These are phyloP conservation scores for Euphorbia celastroides DNA, from an alignment of 441 rosid species.

Conservation along the genomic window DNA sequence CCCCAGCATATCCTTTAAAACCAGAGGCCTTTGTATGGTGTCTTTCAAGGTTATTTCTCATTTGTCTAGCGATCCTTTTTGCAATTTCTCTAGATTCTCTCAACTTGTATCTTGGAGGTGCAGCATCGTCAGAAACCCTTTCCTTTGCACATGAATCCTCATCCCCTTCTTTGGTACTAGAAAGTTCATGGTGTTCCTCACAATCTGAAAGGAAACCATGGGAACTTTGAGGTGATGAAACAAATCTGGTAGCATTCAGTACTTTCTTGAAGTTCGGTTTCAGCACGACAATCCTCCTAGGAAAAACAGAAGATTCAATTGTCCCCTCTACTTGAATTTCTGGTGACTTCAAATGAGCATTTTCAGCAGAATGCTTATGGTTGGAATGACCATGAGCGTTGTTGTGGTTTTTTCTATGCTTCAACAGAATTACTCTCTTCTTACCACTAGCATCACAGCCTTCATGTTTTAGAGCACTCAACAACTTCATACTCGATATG, in stretches of 20 bases:
- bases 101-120: conserved; percentile 43
- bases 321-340: conserved; percentile 39
- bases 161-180: conserved; percentile 32
- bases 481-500: conserved; percentile 30
- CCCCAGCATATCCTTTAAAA: conserved; percentile 68
- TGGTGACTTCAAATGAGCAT: conserved; percentile 26
- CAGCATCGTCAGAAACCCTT: conserved; percentile 36
- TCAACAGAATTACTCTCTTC: conserved; percentile 31
- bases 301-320: conserved; percentile 31
- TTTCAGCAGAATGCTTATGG: conserved; percentile 27
- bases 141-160: conserved; percentile 33
- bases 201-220: conserved; percentile 44
- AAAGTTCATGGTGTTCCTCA: conserved; percentile 29
- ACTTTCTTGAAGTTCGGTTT: conserved; percentile 73
- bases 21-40: conserved; percentile 40
- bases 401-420: conserved; percentile 28
- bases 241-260: conserved; percentile 33
- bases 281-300: conserved; percentile 84
- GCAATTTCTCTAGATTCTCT: conserved; percentile 67
- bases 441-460: conserved; percentile 25
- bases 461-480: conserved; percentile 30
- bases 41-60: conserved; percentile 39
- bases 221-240: conserved; percentile 47
- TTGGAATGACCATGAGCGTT: conserved; percentile 26
- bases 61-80: conserved; percentile 55